A percentile compares a stretch with the other conserved stretches of the same genome.
These are phyloP conservation scores for Cordyceps javanica DNA, from an alignment of 2,329 filamentous ascomycete species.

Conservation along the genomic window DNA sequence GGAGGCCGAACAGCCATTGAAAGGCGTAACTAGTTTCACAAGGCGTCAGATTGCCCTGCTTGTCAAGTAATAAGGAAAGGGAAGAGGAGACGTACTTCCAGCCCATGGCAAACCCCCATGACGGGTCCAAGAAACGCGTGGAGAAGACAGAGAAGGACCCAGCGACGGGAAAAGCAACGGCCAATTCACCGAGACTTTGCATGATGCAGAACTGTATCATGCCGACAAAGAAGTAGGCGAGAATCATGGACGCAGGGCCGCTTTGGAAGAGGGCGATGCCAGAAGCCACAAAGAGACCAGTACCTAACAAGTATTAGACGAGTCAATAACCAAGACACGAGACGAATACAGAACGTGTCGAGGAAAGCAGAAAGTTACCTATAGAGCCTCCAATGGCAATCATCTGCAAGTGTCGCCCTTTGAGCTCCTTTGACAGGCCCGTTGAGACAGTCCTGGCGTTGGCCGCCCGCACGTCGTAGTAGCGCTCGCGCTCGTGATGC, in stretches of 20 bases:
- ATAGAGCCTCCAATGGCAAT: slow-evolving; percentile 86
- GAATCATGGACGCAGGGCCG: slow-evolving; percentile 64
- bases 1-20: slow-evolving; percentile 72
- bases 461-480: slow-evolving; percentile 42
- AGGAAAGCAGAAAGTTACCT: slow-evolving; percentile 36
- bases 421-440: slow-evolving; percentile 63
- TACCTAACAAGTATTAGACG: slow-evolving; percentile 38
- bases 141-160: slow-evolving; percentile 82
- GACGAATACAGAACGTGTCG: too few species aligned
- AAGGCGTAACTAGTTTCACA: slow-evolving; percentile 57
- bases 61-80: too few species aligned
- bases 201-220: slow-evolving; percentile 80
- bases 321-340: not conserved
- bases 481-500: slow-evolving; percentile 24
- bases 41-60: not conserved
- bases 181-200: slow-evolving; percentile 78
- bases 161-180: slow-evolving; percentile 75
- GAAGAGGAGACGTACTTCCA: slow-evolving; percentile 57
- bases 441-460: slow-evolving; percentile 66
- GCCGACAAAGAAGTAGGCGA: slow-evolving; percentile 66
- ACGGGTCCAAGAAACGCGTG: slow-evolving; percentile 77
- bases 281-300: slow-evolving; percentile 73
- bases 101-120: slow-evolving; percentile 87
- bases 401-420: slow-evolving; percentile 80
- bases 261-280: slow-evolving; percentile 60